Base-by-base conservation (phyloP, 257 asterid species). In the Ligustrum vulgare region DNA sequence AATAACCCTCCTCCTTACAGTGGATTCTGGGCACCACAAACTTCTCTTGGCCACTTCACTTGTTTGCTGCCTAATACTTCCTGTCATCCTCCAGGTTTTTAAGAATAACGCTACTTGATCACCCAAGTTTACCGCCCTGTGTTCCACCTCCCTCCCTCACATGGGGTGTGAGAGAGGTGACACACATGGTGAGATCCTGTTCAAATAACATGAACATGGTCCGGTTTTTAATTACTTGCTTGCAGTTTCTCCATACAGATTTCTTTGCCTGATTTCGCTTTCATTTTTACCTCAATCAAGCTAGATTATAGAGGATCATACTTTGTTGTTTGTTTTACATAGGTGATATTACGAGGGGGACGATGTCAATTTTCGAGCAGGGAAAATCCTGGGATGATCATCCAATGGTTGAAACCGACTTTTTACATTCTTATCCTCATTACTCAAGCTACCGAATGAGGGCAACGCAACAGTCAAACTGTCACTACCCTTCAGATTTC, bases 291-390 rank as follows among this genome's bases (percentile, higher is more conserved):
- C 56, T 45, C n/a, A 4, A 13, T 45, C 54, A 10, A 39, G 47
- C 47, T n/a, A n/a, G n/a, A n/a, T n/a, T n/a, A n/a, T n/a, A n/a
- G 41, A 36, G 41, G 41, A 36, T 36, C 12, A 41, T 41, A 41
- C 10, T 41, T 12, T 41, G 13, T 36, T 39, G 45, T 39, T 10
- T 41, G 66, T 45, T 77, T 16, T 65, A 18, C 71, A 71, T 86
- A 92, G 98, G 93, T 32, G 81, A 79, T 9, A 83, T 80, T 62
- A 73, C 78, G 39, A 81, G 79, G 80, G 89, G 89, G 76, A 79
- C 87, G 86, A 87, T 84, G 87, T 81, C 62, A 75, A 84, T 84
- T 70, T 77, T 82, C 63, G 85, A 78, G 75, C 79, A 77, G 77
- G 84, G 74, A 68, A 85, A 79, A 65, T 70, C 62, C 58, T 86